Evolutionary conservation across 768 basidiomycete species (phyloP), one percentile per base, ranked within the genome.

Genomic region (Russula virescens): DNA sequence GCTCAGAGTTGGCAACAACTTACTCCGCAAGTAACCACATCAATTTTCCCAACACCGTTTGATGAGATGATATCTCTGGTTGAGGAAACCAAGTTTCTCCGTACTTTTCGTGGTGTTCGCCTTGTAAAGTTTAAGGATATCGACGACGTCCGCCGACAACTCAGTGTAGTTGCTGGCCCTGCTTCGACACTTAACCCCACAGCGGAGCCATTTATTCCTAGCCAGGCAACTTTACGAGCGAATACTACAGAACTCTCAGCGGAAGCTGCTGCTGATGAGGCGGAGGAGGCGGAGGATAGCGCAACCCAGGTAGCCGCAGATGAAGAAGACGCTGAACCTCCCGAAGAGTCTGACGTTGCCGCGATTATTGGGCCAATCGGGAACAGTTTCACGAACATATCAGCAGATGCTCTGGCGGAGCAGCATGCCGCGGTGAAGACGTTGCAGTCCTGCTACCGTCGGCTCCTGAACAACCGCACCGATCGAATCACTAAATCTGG

Each of bases 1-100:
- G 66, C 58, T 16, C 40, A 23, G 10, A 9, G 42, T 13, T 62
- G 59, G 66, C 3, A 11, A 1, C 35, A 26, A n/a, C 34, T 61
- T 34, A 59, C 55, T 21, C 0, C 1, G 2, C 1, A 16, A 10
- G 60, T 58, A 8, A 48, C 64, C 7, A 43, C 56, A 19, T 66
- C 64, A 2, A 54, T 66, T 45, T 13, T 51, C n/a, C 16, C 45
- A 45, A 55, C 64, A 7, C 46, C 51, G 5, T 50, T 66, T 6
- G 64, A 66, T 23, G 62, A 64, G 47, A 66, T 66, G 57, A 31
- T 66, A n/a, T 31, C 18, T 19, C 52, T 66, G 14, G 18, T 43
- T 14, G 25, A 63, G 8, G 62, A 47, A 51, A 49, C 8, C 16
- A 50, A n/a, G 38, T 18, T 3, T 1, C 2, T 45, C 3, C 23